Conservation (phyloP, 2,329 filamentous ascomycete genomes). For the Pseudocercospora cruenta region DNA sequence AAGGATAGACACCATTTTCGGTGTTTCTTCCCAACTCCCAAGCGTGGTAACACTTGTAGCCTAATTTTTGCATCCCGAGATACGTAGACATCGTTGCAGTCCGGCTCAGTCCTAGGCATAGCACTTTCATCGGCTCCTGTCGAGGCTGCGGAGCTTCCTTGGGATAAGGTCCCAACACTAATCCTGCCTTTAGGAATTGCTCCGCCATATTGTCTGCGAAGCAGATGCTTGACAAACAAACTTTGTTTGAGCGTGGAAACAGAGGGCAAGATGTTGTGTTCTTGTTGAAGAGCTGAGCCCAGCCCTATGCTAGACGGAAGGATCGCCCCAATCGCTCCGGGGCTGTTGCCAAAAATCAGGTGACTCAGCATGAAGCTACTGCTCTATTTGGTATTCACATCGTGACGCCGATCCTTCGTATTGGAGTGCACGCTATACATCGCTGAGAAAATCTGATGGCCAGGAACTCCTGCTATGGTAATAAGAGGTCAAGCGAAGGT, state of each 20-base stretch:
- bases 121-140: neutral
- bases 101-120: slow-evolving; percentile 7
- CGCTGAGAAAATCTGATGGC: neutral
- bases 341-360: no score
- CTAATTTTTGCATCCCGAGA: neutral
- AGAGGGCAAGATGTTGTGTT: neutral
- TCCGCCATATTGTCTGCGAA: neutral
- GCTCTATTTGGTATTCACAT: no score
- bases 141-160: slow-evolving; percentile 7
- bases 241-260: neutral
- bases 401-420: no score
- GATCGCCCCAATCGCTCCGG: no score
- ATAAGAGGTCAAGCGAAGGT: neutral
- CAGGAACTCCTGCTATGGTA: neutral
- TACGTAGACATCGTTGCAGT: slow-evolving; percentile 9
- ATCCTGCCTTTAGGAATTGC: neutral
- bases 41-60: slow-evolving; percentile 3
- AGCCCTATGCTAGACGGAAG: no score
- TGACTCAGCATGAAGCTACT: no score
- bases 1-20: neutral
- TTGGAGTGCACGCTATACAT: neutral
- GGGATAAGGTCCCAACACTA: neutral
- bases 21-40: neutral
- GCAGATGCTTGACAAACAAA: neutral
- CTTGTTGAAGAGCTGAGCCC: no score